Evolutionary conservation across 768 basidiomycete species (phyloP).

Genomic region (Crucibulum laeve): DNA sequence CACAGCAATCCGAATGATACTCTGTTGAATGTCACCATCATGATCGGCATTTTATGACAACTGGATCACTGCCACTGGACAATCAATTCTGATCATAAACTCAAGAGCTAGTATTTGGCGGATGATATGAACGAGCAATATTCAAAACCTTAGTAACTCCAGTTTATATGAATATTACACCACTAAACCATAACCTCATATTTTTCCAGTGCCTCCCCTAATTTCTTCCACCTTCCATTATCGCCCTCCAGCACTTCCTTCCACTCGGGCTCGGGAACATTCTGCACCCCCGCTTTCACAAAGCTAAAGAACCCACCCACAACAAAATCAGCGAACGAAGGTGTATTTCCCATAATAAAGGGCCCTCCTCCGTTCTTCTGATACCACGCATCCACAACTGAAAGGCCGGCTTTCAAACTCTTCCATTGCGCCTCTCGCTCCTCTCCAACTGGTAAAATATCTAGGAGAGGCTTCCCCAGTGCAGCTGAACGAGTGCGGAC

Average conservation of each 20-base stretch:
- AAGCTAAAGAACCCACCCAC: slow-evolving; percentile 24
- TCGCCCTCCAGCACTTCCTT: slow-evolving; percentile 29
- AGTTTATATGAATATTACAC: too few species aligned
- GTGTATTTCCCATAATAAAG: slow-evolving; percentile 31
- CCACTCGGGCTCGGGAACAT: slow-evolving; percentile 39
- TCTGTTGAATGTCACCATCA: too few species aligned
- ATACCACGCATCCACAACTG: slow-evolving; percentile 20
- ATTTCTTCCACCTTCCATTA: slow-evolving; percentile 31
- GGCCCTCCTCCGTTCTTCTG: slow-evolving; percentile 21
- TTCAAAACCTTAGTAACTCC: too few species aligned
- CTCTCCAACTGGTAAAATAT: slow-evolving; percentile 24
- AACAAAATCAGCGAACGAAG: slow-evolving; percentile 36
- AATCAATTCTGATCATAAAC: too few species aligned
- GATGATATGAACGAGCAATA: too few species aligned
- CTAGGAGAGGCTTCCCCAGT: slow-evolving; percentile 28
- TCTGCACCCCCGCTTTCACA: slow-evolving; percentile 25
- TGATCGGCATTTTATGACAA: too few species aligned
- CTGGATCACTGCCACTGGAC: too few species aligned
- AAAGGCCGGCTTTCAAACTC: slow-evolving; percentile 25
- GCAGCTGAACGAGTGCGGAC: slow-evolving; percentile 37
- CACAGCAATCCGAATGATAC: not conserved
- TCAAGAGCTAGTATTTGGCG: too few species aligned
- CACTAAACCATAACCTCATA: too few species aligned
- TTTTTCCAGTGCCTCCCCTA: slow-evolving; percentile 21
- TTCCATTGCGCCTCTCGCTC: slow-evolving; percentile 30